Conservation (phyloP, 73 alveolate species). For the Urostyla sp. region DNA sequence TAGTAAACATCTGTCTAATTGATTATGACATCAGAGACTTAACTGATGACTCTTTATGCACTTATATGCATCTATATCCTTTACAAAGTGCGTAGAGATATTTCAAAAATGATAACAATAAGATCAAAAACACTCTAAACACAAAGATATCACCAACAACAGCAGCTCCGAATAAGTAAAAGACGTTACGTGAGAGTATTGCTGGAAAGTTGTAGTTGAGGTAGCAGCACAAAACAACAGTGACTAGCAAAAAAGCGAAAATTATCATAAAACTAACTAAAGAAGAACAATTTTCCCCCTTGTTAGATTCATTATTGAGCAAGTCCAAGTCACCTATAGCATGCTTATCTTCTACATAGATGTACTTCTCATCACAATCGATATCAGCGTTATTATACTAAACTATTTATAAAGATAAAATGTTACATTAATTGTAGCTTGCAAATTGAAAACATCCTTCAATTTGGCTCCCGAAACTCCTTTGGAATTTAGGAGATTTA, state of each 20-base stretch:
- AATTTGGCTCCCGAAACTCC: slow-evolving; percentile 21
- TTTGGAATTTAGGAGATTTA: no score
- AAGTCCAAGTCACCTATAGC: slow-evolving; percentile 56
- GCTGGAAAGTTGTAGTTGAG: slow-evolving; percentile 17
- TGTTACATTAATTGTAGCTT: slow-evolving; percentile 1
- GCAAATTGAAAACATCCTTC: slow-evolving; percentile 11
- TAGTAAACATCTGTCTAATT: slow-evolving; percentile 9
- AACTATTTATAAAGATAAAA: neutral
- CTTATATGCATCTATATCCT: neutral
- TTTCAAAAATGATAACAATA: neutral
- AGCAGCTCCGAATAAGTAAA: neutral
- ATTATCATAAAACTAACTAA: neutral
- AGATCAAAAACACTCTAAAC: neutral
- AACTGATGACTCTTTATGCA: neutral
- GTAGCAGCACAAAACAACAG: slow-evolving; percentile 45
- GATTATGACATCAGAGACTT: neutral
- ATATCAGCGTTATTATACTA: neutral
- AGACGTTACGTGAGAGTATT: neutral
- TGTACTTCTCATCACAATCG: slow-evolving; percentile 32
- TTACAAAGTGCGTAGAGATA: neutral
- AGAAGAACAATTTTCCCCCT: slow-evolving; percentile 27
- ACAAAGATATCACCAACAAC: slow-evolving; percentile 21
- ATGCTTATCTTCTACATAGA: slow-evolving; percentile 46
- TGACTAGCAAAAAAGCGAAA: neutral
- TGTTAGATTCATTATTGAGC: slow-evolving; percentile 28